Percentiles rank a stretch among this genome's conserved stretches.
These are phyloP conservation scores for Tetrahymena elliotti DNA, from an alignment of 73 alveolate species.

Conservation along the genomic window DNA sequence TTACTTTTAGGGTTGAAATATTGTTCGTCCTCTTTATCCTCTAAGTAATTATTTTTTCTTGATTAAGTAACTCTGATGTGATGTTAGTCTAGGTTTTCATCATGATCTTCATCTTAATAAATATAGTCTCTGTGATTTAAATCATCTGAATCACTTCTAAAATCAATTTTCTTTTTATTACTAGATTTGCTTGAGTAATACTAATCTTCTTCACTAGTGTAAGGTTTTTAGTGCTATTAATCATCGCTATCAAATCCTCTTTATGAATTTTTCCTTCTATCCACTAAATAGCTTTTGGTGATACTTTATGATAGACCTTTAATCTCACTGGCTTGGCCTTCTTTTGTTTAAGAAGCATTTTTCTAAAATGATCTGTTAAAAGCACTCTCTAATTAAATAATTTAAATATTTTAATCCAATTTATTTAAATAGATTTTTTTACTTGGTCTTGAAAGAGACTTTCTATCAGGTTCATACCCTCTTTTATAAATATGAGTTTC, in stretches of 20 bases:
- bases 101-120: neutral
- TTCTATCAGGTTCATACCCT: neutral
- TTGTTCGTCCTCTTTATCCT: conserved; percentile 1
- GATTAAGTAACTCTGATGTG: neutral
- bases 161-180: neutral
- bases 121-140: neutral
- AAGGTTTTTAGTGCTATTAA: neutral
- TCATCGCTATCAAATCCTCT: neutral
- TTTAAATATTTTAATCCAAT: neutral
- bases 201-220: neutral
- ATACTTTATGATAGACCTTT: neutral
- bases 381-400: neutral
- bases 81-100: neutral
- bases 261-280: conserved; percentile 27
- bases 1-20: neutral
- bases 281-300: conserved; percentile 11
- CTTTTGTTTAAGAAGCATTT: neutral
- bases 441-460: neutral
- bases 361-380: neutral
- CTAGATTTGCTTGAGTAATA: neutral
- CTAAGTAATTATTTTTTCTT: neutral
- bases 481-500: conserved; percentile 26
- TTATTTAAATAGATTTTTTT: neutral
- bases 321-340: neutral
- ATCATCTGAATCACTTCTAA: neutral